Base-by-base conservation (phyloP, 2,329 filamentous ascomycete species). In the Didymella pinodella region DNA sequence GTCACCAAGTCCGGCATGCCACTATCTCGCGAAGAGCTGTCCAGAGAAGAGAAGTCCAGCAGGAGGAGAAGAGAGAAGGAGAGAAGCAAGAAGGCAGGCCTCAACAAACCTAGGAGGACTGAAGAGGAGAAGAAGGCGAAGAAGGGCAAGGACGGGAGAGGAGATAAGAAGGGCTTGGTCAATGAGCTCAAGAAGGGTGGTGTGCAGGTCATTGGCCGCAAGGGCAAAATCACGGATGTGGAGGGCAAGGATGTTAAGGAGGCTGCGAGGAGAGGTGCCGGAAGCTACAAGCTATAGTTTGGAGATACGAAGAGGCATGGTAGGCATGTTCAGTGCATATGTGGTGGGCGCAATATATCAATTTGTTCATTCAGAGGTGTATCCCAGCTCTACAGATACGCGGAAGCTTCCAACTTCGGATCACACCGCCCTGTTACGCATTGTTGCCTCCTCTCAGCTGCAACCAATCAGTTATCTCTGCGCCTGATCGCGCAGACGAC, bases 191-290 rank as follows among this genome's bases (percentile, higher is more conserved):
- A 90, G 82, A 91, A 90, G 84, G 93, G 91, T 51, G 91, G 91
- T 60, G 94, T 97, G 68, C 94, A 90, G 83, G 86, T 98, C 60
- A 95, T 97, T 79, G 93, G 93, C 63, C 91, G 90, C 79, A 93
- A 92, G 82, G 94, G 94, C 51, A 89, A 93, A 77, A 81, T 97
- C 54, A 89, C 89, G 18, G 90, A 96, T 79, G 85, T 97, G 32
- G 88, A 95, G 67, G 93, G 93, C 29, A 92, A 90, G 71, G 90
- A 91, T 80, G 84, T 90, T 18, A 79, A 68, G 59, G 73, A 75
- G 36, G 64, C 46, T 16, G 65, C 57, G 12, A 72, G 60, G 62
- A 66, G 48, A 36, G 73, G 72, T 2, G 73, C 70, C 0, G 73
- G 75, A 1, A 73, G 67, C 44, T 76, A 72, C 32, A 78, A 77